Base-by-base conservation (phyloP, 78 protist genomes). In the Polysphondylium violaceum region DNA sequence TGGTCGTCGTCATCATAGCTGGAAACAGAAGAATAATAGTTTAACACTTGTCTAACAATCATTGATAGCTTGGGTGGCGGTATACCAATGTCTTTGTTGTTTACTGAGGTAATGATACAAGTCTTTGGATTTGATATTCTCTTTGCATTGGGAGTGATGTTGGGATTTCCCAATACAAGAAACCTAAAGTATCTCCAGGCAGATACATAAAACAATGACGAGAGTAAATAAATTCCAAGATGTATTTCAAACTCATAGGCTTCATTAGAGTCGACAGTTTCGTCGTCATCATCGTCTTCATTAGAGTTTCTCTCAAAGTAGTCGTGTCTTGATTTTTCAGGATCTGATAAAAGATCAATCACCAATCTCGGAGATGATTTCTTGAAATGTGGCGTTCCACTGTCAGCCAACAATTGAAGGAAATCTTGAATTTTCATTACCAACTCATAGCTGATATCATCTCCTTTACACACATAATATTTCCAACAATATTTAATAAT, bases 101-200 rank as follows among this genome's bases (percentile, higher is more conserved):
- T 56, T 59, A 0, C 60, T 25, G 25, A 5, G 1, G 29, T 74
- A 21, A 53, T 59, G 7, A 16, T 69, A 2, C 2, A 27, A 27
- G 25, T 9, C 8, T 68, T n/a, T n/a, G n/a, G n/a, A n/a, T n/a
- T 16, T 50, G 9, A 50, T 50, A 50, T 50, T 12, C 12, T 12
- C 12, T 16, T 12, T 50, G 12, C 55, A n/a, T n/a, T n/a, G n/a
- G n/a, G n/a, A n/a, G n/a, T 21, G 21, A 78, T 78, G 8, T 9
- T 9, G 1, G 76, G 7, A 51, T 33, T 31, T 12, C 88, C 88
- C 29, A 55, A 65, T 6, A 78, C 58, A 23, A 78, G 27, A 29
- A 78, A 78, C 38, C 65, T 78, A 65, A 78, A 78, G 63, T 78
- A 78, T 38, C 88, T 64, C 60, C 67, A 78, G 2, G 76, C 14